Conservation (phyloP, 106 monocot genomes). For the Dendrobium officinale region DNA sequence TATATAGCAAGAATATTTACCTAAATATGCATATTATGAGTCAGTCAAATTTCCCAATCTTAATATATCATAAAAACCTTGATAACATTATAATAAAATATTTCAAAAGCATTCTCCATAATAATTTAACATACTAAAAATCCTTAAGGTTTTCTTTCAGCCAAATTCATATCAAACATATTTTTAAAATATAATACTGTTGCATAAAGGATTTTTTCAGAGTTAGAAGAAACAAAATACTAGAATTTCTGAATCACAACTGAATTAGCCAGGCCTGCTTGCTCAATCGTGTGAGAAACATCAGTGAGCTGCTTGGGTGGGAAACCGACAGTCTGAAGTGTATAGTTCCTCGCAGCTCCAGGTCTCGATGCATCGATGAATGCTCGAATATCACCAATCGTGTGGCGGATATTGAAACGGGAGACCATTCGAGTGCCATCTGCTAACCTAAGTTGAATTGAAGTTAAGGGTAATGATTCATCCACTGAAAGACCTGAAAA, state of each 20-base stretch:
- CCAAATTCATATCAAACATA: no score
- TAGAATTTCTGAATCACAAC: constrained; percentile 85
- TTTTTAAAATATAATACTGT: no score
- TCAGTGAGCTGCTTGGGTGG: constrained; percentile 82
- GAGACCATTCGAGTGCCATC: constrained; percentile 83
- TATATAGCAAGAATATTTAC: no score
- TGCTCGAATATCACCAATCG: constrained; percentile 60
- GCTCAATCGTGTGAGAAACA: constrained; percentile 42
- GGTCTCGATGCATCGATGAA: constrained; percentile 81
- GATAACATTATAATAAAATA: no score
- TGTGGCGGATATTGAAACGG: constrained; percentile 69
- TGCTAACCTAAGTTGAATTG: constrained; percentile 75
- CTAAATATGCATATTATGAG: no score
- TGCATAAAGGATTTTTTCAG: no score
- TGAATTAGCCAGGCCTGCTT: constrained; percentile 81
- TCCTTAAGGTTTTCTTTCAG: no score
- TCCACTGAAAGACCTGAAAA: constrained; percentile 46
- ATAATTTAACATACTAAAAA: no score
- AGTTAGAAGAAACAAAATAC: neutral
- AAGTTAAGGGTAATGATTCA: constrained; percentile 57
- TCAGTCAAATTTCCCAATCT: no score
- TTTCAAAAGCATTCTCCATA: no score
- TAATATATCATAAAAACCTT: no score
- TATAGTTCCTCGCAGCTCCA: constrained; percentile 32
- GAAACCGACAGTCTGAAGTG: constrained; percentile 73